Base-by-base conservation (phyloP, 2,329 filamentous ascomycete species). In the Calycina herbarum region DNA sequence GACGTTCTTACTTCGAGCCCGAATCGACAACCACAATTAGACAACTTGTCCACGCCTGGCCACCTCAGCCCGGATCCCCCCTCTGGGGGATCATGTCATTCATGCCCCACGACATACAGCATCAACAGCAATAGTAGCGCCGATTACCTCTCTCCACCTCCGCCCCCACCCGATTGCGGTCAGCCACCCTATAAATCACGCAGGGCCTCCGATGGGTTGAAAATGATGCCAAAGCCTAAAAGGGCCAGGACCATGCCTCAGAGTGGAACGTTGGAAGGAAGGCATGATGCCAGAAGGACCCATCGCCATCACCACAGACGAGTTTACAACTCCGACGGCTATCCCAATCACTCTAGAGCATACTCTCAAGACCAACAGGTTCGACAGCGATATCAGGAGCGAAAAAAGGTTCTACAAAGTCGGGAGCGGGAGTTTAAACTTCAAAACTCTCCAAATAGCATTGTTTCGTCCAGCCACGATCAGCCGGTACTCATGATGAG, bases 151-250 rank as follows among this genome's bases (percentile, higher is more conserved):
- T 58, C 67, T 3, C 66, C 69, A 8, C 65, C 66, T 29, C 51
- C n/a, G 10, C 42, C 59, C 15, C 60, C 60, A 29, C 17, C 24
- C 2, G 64, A 68, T 48, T 40, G 35, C 29, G 67, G 68, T 1
- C 67, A 66, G 10, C 64, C 67, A 48, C 71, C 71, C 15, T 69
- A 72, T 24, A 69, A 64, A 38, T n/a, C 69, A 20, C 66, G 65
- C 20, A 63, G 60, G 35, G 66, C 63, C 29, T 67, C 69, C 5
- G 62, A 64, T 8, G 72, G 71, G 48, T 62, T 72, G 56, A 70
- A 68, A 0, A 70, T 73, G 71, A 57, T 67, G 11, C 65, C 61
- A 24, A 63, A 62, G 31, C 27, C 63, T 2, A 45, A 38, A 45
- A 67, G 67, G 42, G 64, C 62, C 15, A 64, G 65, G 4, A 69